A percentile compares a stretch with the other conserved stretches of the same genome.
These are phyloP conservation scores for Candida qinlingensis DNA, from an alignment of 805 yeast species.

Conservation along the genomic window DNA sequence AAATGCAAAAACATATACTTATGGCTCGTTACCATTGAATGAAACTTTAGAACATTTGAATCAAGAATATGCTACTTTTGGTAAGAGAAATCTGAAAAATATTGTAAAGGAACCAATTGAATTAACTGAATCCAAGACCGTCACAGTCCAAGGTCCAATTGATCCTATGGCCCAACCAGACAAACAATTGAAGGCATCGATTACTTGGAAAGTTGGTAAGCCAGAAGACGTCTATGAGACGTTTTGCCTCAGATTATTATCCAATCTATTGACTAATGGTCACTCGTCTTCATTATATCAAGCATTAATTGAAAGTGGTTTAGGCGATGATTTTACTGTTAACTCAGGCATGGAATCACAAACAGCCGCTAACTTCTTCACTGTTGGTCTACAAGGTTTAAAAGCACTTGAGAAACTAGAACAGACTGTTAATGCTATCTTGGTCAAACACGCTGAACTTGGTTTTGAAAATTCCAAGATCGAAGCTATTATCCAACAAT, in stretches of 20 bases:
- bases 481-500: conserved; percentile 84
- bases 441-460: conserved; percentile 36
- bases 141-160: conserved; percentile 61
- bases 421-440: conserved; percentile 38
- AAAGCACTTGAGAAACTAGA: conserved; percentile 44
- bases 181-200: conserved; percentile 70
- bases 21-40: conserved; percentile 68
- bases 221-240: conserved; percentile 66
- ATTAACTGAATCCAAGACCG: conserved; percentile 29
- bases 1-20: conserved; percentile 80
- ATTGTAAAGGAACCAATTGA: conserved; percentile 23
- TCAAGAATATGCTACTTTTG: conserved; percentile 45
- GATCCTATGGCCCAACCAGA: conserved; percentile 70
- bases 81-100: conserved; percentile 40
- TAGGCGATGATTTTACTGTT: conserved; percentile 81
- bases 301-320: conserved; percentile 75
- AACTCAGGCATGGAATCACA: conserved; percentile 85
- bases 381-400: conserved; percentile 82
- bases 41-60: conserved; percentile 56
- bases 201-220: conserved; percentile 84
- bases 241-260: conserved; percentile 65
- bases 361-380: conserved; percentile 70
- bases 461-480: conserved; percentile 56
- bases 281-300: conserved; percentile 89
- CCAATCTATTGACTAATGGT: conserved; percentile 76